Conservation (phyloP, 345 rosid genomes). For the Hypericum perforatum region DNA sequence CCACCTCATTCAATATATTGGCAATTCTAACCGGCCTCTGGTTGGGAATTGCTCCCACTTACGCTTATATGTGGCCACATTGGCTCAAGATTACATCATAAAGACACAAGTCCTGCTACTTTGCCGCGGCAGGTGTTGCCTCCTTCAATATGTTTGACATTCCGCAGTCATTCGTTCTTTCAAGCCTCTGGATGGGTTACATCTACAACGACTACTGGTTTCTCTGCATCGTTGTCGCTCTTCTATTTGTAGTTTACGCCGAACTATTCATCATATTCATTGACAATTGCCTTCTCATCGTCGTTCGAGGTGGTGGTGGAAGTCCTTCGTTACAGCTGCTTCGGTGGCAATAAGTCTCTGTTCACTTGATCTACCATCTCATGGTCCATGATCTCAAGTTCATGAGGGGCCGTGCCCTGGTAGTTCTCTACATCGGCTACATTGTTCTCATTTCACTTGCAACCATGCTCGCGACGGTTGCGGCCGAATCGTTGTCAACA, state of each 20-base stretch:
- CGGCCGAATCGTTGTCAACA: slow-evolving; percentile 56
- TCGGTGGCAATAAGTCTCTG: slow-evolving; percentile 7
- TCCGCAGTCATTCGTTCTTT: slow-evolving; percentile 6
- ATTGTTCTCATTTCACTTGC: slow-evolving; percentile 57
- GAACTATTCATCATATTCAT: slow-evolving; percentile 1
- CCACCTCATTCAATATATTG: slow-evolving; percentile 54
- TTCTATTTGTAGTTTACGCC: slow-evolving; percentile 5
- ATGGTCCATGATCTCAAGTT: slow-evolving; percentile 46
- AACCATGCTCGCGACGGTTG: slow-evolving; percentile 61
- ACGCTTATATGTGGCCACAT: slow-evolving; percentile 60
- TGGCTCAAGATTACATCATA: slow-evolving; percentile 51
- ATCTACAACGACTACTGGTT: slow-evolving; percentile 7
- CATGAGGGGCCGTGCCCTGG: slow-evolving; percentile 42
- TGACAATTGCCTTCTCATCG: slow-evolving; percentile 29
- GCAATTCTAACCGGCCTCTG: slow-evolving; percentile 41
- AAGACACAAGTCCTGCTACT: slow-evolving; percentile 18
- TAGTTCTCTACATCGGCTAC: slow-evolving; percentile 58
- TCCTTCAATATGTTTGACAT: slow-evolving; percentile 5
- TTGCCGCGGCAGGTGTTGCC: slow-evolving; percentile 32
- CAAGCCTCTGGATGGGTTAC: slow-evolving; percentile 7
- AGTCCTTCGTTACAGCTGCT: slow-evolving; percentile 3
- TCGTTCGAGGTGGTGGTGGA: slow-evolving; percentile 47
- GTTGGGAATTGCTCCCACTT: slow-evolving; percentile 66
- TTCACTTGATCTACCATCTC: slow-evolving; percentile 13
- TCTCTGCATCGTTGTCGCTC: slow-evolving; percentile 7